Evolutionary conservation across 202 grass and related monocot species (phyloP), one percentile per base, ranked within the genome.

Genomic region (Cymbopogon flexuosus): DNA sequence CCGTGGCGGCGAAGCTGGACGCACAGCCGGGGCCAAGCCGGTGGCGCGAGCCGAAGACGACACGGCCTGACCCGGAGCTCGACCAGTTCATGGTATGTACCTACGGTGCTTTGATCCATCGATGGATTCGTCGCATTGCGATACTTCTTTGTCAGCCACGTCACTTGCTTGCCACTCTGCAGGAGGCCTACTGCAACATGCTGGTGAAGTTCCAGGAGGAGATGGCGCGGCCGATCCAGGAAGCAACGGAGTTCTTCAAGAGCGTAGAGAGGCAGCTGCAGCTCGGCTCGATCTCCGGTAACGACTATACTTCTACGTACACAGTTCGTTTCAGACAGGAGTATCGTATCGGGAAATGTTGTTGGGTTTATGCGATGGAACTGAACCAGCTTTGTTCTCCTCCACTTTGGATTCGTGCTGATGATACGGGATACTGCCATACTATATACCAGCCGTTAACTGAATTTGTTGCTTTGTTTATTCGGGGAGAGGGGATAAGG

Each of bases 1-100:
- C 56, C 27, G 72, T 95, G 19, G 82, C 62, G 29, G 81, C 69
- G 19, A 78, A 84, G 80, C 60, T 88, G 15, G 90, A 91, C 31
- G 72, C 80, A 30, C 54, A n/a, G 18, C 16, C 30, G 29, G 84
- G 61, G 31, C 51, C 82, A 59, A 66, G 54, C 40, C 73, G 84
- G 24, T 23, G 63, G 39, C 72, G 60, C 59, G 72, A 66, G 40
- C 54, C 39, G 11, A 23, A n/a, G n/a, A n/a, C 63, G 58, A 23
- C 68, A 42, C 88, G 73, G 2, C 29, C 62, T 57, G 92, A 98
- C 47, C 90, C 88, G 5, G 96, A 99, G 90, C 96, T 99, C 70
- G 92, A 99, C 69, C 96, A 91, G 79, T 95, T 99, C 92, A 99
- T 99, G 96, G 96, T 92, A 31, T n/a, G n/a, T n/a, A n/a, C 24